phyloP scores from a whole-genome alignment of 2,329 filamentous ascomycete genomes.

The Aspergillus ochraceus region DNA sequence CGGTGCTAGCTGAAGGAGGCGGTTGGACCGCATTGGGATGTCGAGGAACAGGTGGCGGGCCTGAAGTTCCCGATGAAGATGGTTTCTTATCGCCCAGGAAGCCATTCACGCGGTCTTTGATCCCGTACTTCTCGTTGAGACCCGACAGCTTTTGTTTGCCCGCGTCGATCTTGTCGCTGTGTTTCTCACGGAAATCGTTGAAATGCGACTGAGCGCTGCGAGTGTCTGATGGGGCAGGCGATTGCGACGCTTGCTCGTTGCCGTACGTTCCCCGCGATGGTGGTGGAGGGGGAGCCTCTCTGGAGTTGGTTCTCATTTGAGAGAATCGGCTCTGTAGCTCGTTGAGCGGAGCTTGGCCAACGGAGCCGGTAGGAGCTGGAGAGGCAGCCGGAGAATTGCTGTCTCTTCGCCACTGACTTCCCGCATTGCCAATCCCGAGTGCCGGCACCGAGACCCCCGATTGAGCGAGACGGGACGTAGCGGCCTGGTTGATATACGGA shows the following conservation, averaged over 20 bases:
- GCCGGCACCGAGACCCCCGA: conserved; percentile 78
- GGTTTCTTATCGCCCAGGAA: conserved; percentile 44
- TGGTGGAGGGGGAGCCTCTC: conserved; percentile 31
- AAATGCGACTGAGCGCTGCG: conserved; percentile 60
- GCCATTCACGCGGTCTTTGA: conserved; percentile 51
- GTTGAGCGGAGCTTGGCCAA: conserved; percentile 51
- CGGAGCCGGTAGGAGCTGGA: conserved; percentile 21
- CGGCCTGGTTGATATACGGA: conserved; percentile 56
- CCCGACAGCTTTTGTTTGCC: conserved; percentile 59
- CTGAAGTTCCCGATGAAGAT: conserved; percentile 20
- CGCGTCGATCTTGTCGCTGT: conserved; percentile 67
- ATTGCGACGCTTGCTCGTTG: conserved; percentile 53
- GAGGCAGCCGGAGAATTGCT: conserved; percentile 28
- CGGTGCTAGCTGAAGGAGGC: conserved; percentile 30
- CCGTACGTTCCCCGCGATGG: conserved; percentile 46
- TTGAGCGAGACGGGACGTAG: conserved; percentile 65
- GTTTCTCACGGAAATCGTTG: conserved; percentile 68
- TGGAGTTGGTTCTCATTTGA: conserved; percentile 46
- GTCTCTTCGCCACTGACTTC: conserved; percentile 20
- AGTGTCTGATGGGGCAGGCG: conserved; percentile 61
- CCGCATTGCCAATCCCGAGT: conserved; percentile 64
- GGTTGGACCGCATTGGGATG: conserved; percentile 25
- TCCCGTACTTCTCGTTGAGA: conserved; percentile 33
- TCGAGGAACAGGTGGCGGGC: conserved; percentile 21
- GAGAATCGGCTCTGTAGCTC: conserved; percentile 70